Conservation (phyloP, 2,329 filamentous ascomycete species). For the Colletotrichum trifolii region DNA sequence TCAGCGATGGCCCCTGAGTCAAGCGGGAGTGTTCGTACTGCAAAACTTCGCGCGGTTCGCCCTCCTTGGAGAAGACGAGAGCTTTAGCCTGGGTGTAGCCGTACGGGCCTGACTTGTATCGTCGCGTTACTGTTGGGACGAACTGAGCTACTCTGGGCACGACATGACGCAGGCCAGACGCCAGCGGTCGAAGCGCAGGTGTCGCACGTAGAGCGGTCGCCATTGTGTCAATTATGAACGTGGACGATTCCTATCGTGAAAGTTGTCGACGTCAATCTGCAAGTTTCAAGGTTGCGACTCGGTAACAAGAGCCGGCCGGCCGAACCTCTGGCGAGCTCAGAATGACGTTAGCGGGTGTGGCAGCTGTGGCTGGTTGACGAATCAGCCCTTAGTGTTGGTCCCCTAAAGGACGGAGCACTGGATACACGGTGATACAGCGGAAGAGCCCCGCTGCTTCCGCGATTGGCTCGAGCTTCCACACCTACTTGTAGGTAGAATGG, state of each 20-base stretch:
- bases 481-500: background rate
- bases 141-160: background rate
- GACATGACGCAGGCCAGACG: slow-evolving; percentile 27
- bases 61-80: slow-evolving; percentile 79
- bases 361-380: slow-evolving; percentile 5
- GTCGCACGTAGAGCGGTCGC: slow-evolving; percentile 25
- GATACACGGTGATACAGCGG: background rate
- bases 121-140: slow-evolving; percentile 43
- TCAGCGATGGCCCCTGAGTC: slow-evolving; percentile 11
- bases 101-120: slow-evolving; percentile 71
- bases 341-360: slow-evolving; percentile 25
- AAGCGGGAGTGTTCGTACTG: slow-evolving; percentile 54
- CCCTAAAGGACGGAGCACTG: background rate
- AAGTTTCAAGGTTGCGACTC: slow-evolving; percentile 7
- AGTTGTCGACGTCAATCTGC: slow-evolving; percentile 2
- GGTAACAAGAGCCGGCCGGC: slow-evolving; percentile 30
- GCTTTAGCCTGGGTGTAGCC: slow-evolving; percentile 88
- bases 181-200: slow-evolving; percentile 31
- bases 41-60: slow-evolving; percentile 79
- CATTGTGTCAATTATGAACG: slow-evolving; percentile 13
- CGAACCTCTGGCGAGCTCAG: slow-evolving; percentile 26
- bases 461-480: slow-evolving; percentile 31
- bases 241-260: background rate
- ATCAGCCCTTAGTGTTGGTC: slow-evolving; percentile 19
- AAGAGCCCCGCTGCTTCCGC: slow-evolving; percentile 22